Base-by-base conservation (phyloP, 2,329 filamentous ascomycete species). In the Aspergillus sp. region DNA sequence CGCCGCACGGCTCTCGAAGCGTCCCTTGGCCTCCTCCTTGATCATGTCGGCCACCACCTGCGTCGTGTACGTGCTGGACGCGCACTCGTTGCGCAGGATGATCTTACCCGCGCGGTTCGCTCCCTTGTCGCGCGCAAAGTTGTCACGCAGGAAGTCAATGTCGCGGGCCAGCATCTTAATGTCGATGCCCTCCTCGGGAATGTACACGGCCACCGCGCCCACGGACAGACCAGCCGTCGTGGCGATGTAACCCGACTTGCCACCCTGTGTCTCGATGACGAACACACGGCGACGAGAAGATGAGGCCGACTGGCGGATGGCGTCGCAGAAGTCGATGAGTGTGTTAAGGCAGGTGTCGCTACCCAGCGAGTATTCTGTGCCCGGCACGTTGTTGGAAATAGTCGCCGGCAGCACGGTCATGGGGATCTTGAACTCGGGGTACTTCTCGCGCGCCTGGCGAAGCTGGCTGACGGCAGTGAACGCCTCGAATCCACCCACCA, bases 261-360 rank as follows among this genome's bases (percentile, higher is more conserved):
- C 95, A 70, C 95, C 95, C 80, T 99, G 95, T 0, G 95, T 98
- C 80, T 99, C 95, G 57, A 99, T 94, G 56, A 99, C 93, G 78
- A 99, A 99, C 57, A 98, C 94, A 63, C 95, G 89, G 48, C 95
- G 89, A 60, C 95, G 89, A 1, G 92, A 96, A 1, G 95, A 93
- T 1, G 93, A 97, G 0, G 95, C 95, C 2, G 93, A 97, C 77
- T 98, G 95, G 78, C 96, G 92, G 79, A 98, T 97, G 71, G 93
- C 94, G 81, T 99, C 95, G 75, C 94, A 97, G 79, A 97, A 99
- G 68, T 89, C 87, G 65, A 97, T 92, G 41, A 99, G 84, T 58
- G 96, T 92, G 79, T 99, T 99, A 64, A 99, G 81, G 73, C 95
- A 98, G 1, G 95, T 99, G 72, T 99, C 95, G 32, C 92, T 97